Percentiles rank a stretch among this genome's conserved stretches.
Evolutionary conservation across 192 early-diverging fungal genomes (phyloP).

Genomic region (Podila verticillata): DNA sequence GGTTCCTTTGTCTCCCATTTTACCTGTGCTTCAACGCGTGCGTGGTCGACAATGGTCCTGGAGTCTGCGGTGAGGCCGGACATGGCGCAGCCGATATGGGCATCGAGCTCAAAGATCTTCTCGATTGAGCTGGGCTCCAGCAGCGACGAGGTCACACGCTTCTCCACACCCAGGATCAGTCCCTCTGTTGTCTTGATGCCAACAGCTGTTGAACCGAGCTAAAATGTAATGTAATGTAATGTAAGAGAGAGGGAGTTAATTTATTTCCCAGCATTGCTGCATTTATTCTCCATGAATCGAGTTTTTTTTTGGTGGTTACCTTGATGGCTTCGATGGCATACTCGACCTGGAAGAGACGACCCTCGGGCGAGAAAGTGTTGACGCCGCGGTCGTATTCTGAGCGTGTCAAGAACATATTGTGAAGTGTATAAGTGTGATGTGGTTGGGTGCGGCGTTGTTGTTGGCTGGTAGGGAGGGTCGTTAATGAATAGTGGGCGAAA

Average conservation of each 20-base stretch:
- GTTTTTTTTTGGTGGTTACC: slow-evolving; percentile 56
- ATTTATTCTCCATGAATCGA: no score
- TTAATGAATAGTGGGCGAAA: no score
- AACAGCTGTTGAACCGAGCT: slow-evolving; percentile 96
- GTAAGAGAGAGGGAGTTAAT: not conserved
- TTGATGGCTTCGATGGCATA: slow-evolving; percentile 99
- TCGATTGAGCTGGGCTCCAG: slow-evolving; percentile 95
- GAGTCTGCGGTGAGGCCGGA: slow-evolving; percentile 96
- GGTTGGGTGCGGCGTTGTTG: not conserved
- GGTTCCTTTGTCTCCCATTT: no score
- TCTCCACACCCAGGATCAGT: slow-evolving; percentile 96
- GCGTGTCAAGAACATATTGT: slow-evolving; percentile 75
- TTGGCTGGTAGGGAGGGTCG: not conserved
- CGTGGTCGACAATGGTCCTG: slow-evolving; percentile 98
- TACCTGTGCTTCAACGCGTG: slow-evolving; percentile 94
- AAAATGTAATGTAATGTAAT: not conserved
- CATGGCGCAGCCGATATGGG: slow-evolving; percentile 96
- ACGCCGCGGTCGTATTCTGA: slow-evolving; percentile 99
- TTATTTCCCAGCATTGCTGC: no score
- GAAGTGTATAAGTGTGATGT: not conserved
- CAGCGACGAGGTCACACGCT: slow-evolving; percentile 92
- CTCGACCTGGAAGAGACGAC: slow-evolving; percentile 99
- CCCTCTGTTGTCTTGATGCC: slow-evolving; percentile 97
- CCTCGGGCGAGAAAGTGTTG: slow-evolving; percentile 99
- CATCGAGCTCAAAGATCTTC: slow-evolving; percentile 98